Conservation (phyloP, 805 yeast species). For the Metschnikowia kunwiensis region DNA sequence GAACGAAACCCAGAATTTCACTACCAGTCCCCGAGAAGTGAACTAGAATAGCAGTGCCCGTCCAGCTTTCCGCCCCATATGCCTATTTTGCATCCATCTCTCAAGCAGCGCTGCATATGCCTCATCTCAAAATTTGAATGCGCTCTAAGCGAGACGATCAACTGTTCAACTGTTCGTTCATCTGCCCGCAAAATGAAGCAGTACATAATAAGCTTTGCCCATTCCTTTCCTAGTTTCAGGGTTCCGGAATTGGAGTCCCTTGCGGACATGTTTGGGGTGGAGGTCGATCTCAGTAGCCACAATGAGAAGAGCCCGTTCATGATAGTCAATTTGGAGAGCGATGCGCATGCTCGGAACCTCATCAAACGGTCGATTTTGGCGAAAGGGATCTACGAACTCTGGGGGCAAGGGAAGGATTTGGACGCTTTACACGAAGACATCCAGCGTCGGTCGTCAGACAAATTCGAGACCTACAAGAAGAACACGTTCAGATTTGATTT, state of each 20-base stretch:
- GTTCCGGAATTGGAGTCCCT: slow-evolving; percentile 80
- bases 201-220: slow-evolving; percentile 82
- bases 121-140: too few species aligned
- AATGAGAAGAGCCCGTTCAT: slow-evolving; percentile 65
- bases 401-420: slow-evolving; percentile 66
- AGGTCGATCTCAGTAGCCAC: slow-evolving; percentile 59
- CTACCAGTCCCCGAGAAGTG: too few species aligned
- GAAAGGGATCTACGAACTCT: slow-evolving; percentile 76
- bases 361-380: slow-evolving; percentile 66
- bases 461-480: slow-evolving; percentile 37
- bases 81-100: too few species aligned
- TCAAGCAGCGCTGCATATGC: too few species aligned
- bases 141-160: too few species aligned
- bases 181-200: slow-evolving; percentile 46
- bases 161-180: too few species aligned
- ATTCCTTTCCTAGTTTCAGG: slow-evolving; percentile 75
- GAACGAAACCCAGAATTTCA: too few species aligned
- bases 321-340: slow-evolving; percentile 61
- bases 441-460: slow-evolving; percentile 28
- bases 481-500: slow-evolving; percentile 78
- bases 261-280: slow-evolving; percentile 59
- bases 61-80: too few species aligned
- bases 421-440: slow-evolving; percentile 58
- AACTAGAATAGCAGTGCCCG: too few species aligned
- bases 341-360: slow-evolving; percentile 61